These are phyloP conservation scores for Podaxis rugospora DNA, from an alignment of 768 basidiomycete species.

Conservation along the genomic window DNA sequence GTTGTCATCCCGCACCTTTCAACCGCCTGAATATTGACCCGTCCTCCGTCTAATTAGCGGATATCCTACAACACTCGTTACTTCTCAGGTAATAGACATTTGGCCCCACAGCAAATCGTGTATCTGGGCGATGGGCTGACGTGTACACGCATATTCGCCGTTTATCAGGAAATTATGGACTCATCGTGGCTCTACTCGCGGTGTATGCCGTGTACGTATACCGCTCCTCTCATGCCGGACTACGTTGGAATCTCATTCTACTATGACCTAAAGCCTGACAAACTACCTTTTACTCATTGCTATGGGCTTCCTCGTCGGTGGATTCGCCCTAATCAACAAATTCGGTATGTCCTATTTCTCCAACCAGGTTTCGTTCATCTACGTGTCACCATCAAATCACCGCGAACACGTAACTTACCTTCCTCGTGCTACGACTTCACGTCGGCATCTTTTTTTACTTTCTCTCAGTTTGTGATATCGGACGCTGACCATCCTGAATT, in stretches of 20 bases:
- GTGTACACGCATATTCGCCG: constrained; percentile 1
- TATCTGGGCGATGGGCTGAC: background rate
- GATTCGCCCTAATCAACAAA: constrained; percentile 84
- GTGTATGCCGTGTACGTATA: constrained; percentile 74
- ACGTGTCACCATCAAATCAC: background rate
- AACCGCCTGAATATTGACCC: constrained; percentile 1
- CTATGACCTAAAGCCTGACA: constrained; percentile 54
- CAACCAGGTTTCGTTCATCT: background rate
- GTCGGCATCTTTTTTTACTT: background rate
- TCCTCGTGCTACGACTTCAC: background rate
- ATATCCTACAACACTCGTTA: constrained; percentile 94
- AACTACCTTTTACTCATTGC: constrained; percentile 82
- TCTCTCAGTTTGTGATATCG: background rate
- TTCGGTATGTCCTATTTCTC: constrained; percentile 58
- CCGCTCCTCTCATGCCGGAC: background rate
- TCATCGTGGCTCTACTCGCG: constrained; percentile 73
- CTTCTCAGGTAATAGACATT: constrained; percentile 55
- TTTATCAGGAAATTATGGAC: constrained; percentile 75
- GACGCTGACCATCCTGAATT: background rate
- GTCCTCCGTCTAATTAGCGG: constrained; percentile 43
- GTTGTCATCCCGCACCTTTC: constrained; percentile 19
- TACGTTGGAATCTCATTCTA: background rate
- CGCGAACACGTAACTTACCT: constrained; percentile 1
- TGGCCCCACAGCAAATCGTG: background rate
- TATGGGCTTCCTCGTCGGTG: constrained; percentile 84